phyloP scores from a whole-genome alignment of 495 filamentous ascomycete species.

The Podospora bellae-mahoneyi region DNA sequence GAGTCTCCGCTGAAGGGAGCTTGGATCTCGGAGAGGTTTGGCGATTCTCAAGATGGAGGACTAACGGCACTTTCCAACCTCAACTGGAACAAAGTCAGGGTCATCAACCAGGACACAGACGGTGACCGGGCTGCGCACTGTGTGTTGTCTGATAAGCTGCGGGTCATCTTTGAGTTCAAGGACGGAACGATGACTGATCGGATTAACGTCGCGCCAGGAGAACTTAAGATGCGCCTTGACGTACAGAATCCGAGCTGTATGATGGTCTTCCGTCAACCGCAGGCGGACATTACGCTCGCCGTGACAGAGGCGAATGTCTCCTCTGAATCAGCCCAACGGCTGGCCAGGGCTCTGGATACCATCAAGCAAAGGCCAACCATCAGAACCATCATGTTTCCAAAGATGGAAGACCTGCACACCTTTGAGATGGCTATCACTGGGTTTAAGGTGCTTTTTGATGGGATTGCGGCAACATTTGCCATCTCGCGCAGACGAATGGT shows the following conservation, averaged over 20 bases:
- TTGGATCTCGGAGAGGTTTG: constrained; percentile 57
- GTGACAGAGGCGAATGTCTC: constrained; percentile 60
- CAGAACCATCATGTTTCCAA: constrained; percentile 54
- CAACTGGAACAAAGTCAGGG: constrained; percentile 44
- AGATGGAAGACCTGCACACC: constrained; percentile 60
- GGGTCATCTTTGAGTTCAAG: constrained; percentile 63
- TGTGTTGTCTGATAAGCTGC: constrained; percentile 65
- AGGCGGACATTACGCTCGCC: constrained; percentile 65
- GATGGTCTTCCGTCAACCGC: constrained; percentile 59
- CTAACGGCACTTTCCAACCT: constrained; percentile 47
- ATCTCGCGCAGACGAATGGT: constrained; percentile 84
- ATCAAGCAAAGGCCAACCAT: constrained; percentile 42
- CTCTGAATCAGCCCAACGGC: constrained; percentile 52
- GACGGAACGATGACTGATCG: constrained; percentile 70
- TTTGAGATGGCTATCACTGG: constrained; percentile 78
- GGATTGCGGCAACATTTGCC: constrained; percentile 65
- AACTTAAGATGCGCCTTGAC: constrained; percentile 61
- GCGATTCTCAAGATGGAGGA: constrained; percentile 36
- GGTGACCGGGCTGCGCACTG: constrained; percentile 47
- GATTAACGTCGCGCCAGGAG: constrained; percentile 71
- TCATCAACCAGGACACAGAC: constrained; percentile 56
- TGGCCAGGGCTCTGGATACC: constrained; percentile 51
- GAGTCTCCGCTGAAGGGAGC: constrained; percentile 61
- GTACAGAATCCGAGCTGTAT: constrained; percentile 57
- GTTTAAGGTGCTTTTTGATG: constrained; percentile 71